Evolutionary conservation across 176 grass and related monocot genomes (phyloP), one percentile per base, ranked within the genome.

Genomic region (Zoysia japonica): DNA sequence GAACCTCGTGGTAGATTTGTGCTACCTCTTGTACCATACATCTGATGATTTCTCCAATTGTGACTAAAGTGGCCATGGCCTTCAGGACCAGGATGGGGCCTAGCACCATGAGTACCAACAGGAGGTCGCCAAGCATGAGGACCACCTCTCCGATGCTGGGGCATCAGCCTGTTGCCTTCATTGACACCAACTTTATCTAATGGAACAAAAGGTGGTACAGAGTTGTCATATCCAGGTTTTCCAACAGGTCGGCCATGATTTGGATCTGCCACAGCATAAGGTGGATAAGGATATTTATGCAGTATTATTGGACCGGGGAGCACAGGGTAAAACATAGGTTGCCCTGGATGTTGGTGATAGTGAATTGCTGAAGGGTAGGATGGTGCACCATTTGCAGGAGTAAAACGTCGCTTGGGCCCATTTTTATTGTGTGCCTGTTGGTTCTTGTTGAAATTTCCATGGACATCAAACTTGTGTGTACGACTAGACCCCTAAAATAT

Each of bases 241-340:
- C 79, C 84, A 89, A 53, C 72, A 68, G 76, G 89, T 3, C 70
- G 57, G 5, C 89, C 83, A 68, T 72, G 83, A 83, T 84, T 87
- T 67, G 41, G 83, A 72, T 82, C 82, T 0, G 89, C 70, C 75
- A 78, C 84, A 60, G 82, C 15, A 71, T 65, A 72, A 68, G 83
- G 64, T 66, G 82, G 89, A 67, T 87, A 91, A 59, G 92, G 67
- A 87, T 94, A 87, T 70, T 94, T 89, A 71, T 78, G 92, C 59
- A 85, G 42, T 41, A 90, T 82, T 78, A 89, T 42, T 7, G 86
- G 87, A 67, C 68, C 69, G 46, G 86, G 86, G 19, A 89, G 78
- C 84, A 94, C 78, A 87, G 89, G 89, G 65, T 89, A 94, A 56
- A 85, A 82, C 50, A 91, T 54, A 20, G 89, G 86, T 79, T 91